A percentile compares a stretch with the other conserved stretches of the same genome.
These are phyloP conservation scores for Penicillium argentinense DNA, from an alignment of 495 filamentous ascomycete genomes.

Conservation along the genomic window DNA sequence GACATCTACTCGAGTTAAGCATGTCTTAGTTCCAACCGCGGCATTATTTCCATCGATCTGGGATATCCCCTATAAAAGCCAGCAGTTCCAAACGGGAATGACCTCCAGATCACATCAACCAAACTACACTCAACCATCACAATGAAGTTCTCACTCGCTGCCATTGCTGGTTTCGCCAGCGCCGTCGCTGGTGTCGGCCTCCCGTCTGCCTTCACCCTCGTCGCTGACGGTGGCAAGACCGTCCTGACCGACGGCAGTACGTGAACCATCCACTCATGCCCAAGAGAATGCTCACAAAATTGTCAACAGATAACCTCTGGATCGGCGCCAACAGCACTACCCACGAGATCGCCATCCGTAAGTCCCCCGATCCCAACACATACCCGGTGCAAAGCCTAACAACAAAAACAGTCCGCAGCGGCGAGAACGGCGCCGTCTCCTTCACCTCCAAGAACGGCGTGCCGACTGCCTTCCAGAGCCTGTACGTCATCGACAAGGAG, in stretches of 20 bases:
- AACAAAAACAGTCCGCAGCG: conserved; percentile 8
- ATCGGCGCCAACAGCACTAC: conserved; percentile 23
- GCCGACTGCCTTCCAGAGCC: conserved; percentile 33
- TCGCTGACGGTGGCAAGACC: conserved; percentile 31
- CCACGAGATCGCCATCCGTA: conserved; percentile 30
- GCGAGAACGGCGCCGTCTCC: conserved; percentile 18
- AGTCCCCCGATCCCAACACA: neutral
- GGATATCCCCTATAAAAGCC: conserved; percentile 6
- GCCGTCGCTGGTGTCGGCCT: conserved; percentile 27
- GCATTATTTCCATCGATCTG: neutral
- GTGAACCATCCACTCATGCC: neutral
- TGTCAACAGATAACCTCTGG: conserved; percentile 17
- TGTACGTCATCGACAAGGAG: conserved; percentile 28
- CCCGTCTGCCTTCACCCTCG: conserved; percentile 33
- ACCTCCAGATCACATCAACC: neutral
- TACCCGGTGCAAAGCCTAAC: neutral
- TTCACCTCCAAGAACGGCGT: conserved; percentile 25
- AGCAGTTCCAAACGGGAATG: no score
- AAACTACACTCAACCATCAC: conserved; percentile 1
- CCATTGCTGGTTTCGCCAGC: conserved; percentile 25
- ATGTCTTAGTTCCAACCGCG: conserved; percentile 12
- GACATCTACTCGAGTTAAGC: conserved; percentile 5
- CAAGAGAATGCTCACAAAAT: neutral
- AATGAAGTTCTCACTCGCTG: conserved; percentile 36
- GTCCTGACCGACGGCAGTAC: conserved; percentile 36